Evolutionary conservation across 2,329 filamentous ascomycete genomes (phyloP).

Genomic region (Cytospora piceicola): DNA sequence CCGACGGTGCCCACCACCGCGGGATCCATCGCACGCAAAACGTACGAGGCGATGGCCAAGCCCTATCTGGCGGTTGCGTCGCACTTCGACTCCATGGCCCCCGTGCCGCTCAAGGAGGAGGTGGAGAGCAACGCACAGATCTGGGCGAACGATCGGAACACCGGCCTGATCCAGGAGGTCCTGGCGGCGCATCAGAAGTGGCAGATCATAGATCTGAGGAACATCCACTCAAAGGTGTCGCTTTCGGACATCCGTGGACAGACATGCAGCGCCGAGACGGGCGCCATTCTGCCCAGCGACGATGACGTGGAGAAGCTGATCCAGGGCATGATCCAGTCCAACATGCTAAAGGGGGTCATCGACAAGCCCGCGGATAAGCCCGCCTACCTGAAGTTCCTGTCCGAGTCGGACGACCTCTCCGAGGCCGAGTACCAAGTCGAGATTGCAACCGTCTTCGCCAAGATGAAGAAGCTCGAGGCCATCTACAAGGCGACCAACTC

Average conservation of each 20-base stretch:
- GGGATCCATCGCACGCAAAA: conserved; percentile 55
- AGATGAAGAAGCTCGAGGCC: conserved; percentile 50
- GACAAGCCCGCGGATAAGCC: conserved; percentile 48
- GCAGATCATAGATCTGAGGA: conserved; percentile 73
- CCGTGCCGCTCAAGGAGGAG: conserved; percentile 65
- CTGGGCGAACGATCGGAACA: conserved; percentile 76
- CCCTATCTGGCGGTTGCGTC: conserved; percentile 73
- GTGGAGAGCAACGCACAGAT: conserved; percentile 54
- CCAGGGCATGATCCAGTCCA: conserved; percentile 58
- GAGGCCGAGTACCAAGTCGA: conserved; percentile 56
- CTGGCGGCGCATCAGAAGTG: conserved; percentile 73
- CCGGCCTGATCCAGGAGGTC: conserved; percentile 71
- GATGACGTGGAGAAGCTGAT: conserved; percentile 53
- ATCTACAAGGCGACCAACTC: conserved; percentile 58
- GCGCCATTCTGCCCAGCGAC: conserved; percentile 46
- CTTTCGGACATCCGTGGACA: conserved; percentile 55
- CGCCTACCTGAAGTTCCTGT: conserved; percentile 56
- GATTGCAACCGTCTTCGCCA: conserved; percentile 46
- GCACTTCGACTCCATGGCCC: conserved; percentile 63
- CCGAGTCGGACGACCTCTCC: conserved; percentile 47
- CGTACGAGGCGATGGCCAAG: conserved; percentile 62
- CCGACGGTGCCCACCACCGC: conserved; percentile 60
- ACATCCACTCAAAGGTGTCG: conserved; percentile 68
- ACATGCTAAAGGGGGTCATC: conserved; percentile 58
- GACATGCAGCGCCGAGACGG: conserved; percentile 60